Conservation (phyloP, 1,284 basidiomycete species). For the Ceratobasidium sp. region DNA sequence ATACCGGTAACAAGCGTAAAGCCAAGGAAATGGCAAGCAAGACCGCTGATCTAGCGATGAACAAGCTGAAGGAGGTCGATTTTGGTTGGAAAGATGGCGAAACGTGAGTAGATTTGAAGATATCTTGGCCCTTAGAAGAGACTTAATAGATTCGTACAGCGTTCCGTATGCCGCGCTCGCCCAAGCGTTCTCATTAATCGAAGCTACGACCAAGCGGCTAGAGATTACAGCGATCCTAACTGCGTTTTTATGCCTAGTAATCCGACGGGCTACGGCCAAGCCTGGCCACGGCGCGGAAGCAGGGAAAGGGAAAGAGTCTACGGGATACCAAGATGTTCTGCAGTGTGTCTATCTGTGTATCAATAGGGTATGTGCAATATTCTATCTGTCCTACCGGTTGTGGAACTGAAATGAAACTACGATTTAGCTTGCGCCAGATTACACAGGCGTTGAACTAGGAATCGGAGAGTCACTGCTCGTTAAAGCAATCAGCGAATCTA, state of each 20-base stretch:
- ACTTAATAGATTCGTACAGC: slow-evolving; percentile 61
- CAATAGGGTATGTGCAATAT: slow-evolving; percentile 77
- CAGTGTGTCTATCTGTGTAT: slow-evolving; percentile 97
- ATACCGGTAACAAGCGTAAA: slow-evolving; percentile 52
- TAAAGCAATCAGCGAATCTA: slow-evolving; percentile 96
- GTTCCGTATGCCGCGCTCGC: slow-evolving; percentile 95
- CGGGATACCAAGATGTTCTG: slow-evolving; percentile 66
- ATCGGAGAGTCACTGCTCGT: slow-evolving; percentile 96
- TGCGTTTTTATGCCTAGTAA: slow-evolving; percentile 89
- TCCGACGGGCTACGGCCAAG: slow-evolving; percentile 80
- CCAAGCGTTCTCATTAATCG: slow-evolving; percentile 90
- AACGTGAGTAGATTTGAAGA: slow-evolving; percentile 69
- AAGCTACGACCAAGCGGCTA: slow-evolving; percentile 94
- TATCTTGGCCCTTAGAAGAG: neutral
- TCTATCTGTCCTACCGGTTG: slow-evolving; percentile 10
- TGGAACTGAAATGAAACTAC: neutral
- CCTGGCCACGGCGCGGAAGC: slow-evolving; percentile 63
- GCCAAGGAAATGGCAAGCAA: slow-evolving; percentile 54
- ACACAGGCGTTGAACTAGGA: slow-evolving; percentile 94
- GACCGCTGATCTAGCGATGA: slow-evolving; percentile 58
- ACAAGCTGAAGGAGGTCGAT: slow-evolving; percentile 81
- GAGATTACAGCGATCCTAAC: slow-evolving; percentile 94
- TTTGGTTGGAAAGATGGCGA: slow-evolving; percentile 89
- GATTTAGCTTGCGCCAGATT: slow-evolving; percentile 89
- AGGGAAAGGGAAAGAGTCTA: slow-evolving; percentile 16